Base-by-base conservation (phyloP, 768 basidiomycete genomes). In the Leccinum boreale region DNA sequence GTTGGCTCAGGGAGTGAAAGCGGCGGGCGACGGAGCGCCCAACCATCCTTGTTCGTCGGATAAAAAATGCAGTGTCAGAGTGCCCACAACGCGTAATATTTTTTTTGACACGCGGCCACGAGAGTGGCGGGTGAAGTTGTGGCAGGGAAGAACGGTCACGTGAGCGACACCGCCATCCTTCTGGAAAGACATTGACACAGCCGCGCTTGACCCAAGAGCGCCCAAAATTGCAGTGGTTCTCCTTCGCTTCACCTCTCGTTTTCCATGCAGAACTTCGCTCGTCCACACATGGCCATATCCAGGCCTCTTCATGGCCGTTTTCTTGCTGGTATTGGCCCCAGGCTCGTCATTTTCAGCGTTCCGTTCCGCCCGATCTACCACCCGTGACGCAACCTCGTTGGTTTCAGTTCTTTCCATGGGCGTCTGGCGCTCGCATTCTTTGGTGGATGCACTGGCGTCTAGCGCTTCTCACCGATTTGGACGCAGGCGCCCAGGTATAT, bases 31-130 rank as follows among this genome's bases (percentile, higher is more conserved):
- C 62, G 63, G 64, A 60, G 61, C 61, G 66, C 64, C 53, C 44
- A 48, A 3, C 4, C 7, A 14, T 61, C 64, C 66, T 57, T 66
- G 55, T 11, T 58, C 3, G 49, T 68, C 66, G 64, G 67, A 58
- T 12, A 31, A 11, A 5, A 26, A 51, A 45, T 15, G 57, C 62
- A 29, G 55, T 52, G 55, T 5, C 29, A 6, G 46, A 17, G n/a
- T 19, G 31, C 48, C 56, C 46, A 64, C 62, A 47, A 44, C 35
- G n/a, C 12, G 33, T 42, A 44, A 44, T 10, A 19, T 29, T 60
- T 14, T 28, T 28, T 28, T 55, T 15, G 19, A 31, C 57, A 48
- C 48, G 52, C 46, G 36, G 36, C 36, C 21, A 45, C 19, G 11
- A 44, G 11, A 24, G 45, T 47, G 45, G 46, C 46, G 46, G 46